Base-by-base conservation (phyloP, 495 filamentous ascomycete species). In the Penicillium cosmopolitanum region DNA sequence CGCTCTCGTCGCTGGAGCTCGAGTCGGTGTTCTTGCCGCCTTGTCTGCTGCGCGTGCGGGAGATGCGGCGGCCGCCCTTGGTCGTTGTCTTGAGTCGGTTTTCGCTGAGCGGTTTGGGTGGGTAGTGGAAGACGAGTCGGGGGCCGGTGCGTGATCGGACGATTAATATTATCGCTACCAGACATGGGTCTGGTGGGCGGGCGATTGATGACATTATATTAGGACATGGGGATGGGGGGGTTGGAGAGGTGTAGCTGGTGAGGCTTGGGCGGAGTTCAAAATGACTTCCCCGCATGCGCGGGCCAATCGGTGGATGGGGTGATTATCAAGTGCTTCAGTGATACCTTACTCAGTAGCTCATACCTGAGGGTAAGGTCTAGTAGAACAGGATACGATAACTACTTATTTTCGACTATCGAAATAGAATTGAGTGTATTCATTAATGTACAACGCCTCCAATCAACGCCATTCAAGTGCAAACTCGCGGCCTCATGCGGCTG, bases 61-160 rank as follows among this genome's bases (percentile, higher is more conserved):
- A 69, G 38, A 65, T 57, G 62, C 74, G 76, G 25, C 74, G 73
- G 23, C 68, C 68, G 50, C 62, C 62, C 63, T 74, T 74, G 58
- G 63, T 56, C 38, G 68, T 73, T 34, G 69, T 55, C 61, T 70
- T 73, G 16, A 75, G 59, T 33, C 70, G 73, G 61, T 75, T 75
- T 57, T 79, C 78, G 67, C 69, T 75, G 54, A 78, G 79, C 9
- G 82, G 87, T 57, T 78, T 81, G 21, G 86, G 85, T 13, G 93
- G 93, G 69, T 96, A 96, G 77, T 97, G 93, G 79, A 96, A 97
- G 66, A 96, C 88, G 68, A 96, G 89, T 48, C 84, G 82, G 25
- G 93, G 90, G 6, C 92, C 92, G 61, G 90, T 88, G 53, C 87
- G 86, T 6, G 91, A 90, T 57, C 90, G 85, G 53, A 90, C 87